A percentile compares a stretch with the other conserved stretches of the same genome.
Evolutionary conservation across 164 flowering plant species (phyloP).

Genomic region (Aristolochia californica): DNA sequence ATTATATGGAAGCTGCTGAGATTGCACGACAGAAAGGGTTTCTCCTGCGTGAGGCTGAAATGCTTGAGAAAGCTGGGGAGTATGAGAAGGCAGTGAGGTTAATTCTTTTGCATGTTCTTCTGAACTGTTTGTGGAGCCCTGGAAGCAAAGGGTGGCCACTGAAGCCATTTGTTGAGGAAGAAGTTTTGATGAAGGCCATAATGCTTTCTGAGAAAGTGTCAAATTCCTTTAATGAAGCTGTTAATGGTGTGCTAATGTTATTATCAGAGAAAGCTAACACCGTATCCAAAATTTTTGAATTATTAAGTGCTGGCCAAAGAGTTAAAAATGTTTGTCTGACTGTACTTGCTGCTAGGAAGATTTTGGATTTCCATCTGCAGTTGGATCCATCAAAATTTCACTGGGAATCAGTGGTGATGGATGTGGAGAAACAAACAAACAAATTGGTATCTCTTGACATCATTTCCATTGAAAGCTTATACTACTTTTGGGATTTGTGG

Average conservation of each 20-base stretch:
- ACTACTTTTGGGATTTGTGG: slow-evolving; percentile 48
- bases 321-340: slow-evolving; percentile 25
- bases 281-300: slow-evolving; percentile 17
- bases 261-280: slow-evolving; percentile 20
- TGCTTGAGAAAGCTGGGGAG: slow-evolving; percentile 42
- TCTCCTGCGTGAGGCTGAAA: slow-evolving; percentile 36
- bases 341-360: slow-evolving; percentile 30
- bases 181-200: slow-evolving; percentile 32
- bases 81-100: slow-evolving; percentile 30
- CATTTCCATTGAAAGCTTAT: slow-evolving; percentile 30
- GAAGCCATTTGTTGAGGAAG: slow-evolving; percentile 29
- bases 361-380: slow-evolving; percentile 39
- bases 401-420: slow-evolving; percentile 23
- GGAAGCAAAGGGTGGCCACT: slow-evolving; percentile 55
- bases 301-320: slow-evolving; percentile 17
- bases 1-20: slow-evolving; percentile 42
- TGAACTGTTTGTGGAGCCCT: slow-evolving; percentile 35
- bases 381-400: slow-evolving; percentile 20
- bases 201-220: slow-evolving; percentile 21
- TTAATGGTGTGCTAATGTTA: slow-evolving; percentile 24
- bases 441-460: slow-evolving; percentile 12
- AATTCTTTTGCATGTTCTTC: slow-evolving; percentile 28
- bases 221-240: slow-evolving; percentile 16
- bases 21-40: slow-evolving; percentile 40
- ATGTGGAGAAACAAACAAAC: slow-evolving; percentile 14